phyloP scores from a whole-genome alignment of 257 asterid species.

The Eucommia ulmoides region DNA sequence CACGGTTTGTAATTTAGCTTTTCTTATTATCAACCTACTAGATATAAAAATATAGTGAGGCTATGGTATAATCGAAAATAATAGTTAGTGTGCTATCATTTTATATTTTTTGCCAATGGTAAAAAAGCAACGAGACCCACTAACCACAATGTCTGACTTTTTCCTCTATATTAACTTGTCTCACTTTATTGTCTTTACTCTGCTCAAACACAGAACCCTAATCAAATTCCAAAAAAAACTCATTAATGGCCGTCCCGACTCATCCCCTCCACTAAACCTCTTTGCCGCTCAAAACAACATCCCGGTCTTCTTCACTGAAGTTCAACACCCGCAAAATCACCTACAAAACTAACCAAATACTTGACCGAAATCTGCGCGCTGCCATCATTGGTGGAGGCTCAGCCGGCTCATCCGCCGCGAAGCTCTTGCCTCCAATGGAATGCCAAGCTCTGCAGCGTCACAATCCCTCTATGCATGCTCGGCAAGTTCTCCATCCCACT shows the following conservation, averaged over 20 bases:
- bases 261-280: slow-evolving; percentile 27
- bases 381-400: slow-evolving; percentile 92
- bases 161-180: too few relatives aligned
- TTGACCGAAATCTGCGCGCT: slow-evolving; percentile 28
- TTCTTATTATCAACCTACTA: too few relatives aligned
- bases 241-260: slow-evolving; percentile 47
- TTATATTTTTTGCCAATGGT: too few relatives aligned
- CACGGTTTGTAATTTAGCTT: too few relatives aligned
- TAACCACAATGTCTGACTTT: too few relatives aligned
- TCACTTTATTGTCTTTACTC: too few relatives aligned
- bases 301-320: slow-evolving; percentile 16
- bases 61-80: too few relatives aligned
- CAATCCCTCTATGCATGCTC: slow-evolving; percentile 85
- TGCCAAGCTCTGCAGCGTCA: slow-evolving; percentile 85
- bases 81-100: too few relatives aligned
- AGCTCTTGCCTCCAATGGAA: slow-evolving; percentile 60
- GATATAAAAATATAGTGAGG: too few relatives aligned
- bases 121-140: too few relatives aligned
- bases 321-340: slow-evolving; percentile 14
- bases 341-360: background rate
- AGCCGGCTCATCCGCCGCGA: slow-evolving; percentile 91
- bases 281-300: slow-evolving; percentile 16
- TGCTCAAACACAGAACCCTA: too few relatives aligned
- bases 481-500: slow-evolving; percentile 62
- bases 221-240: too few relatives aligned